Evolutionary conservation across 768 basidiomycete species (phyloP), one percentile per base, ranked within the genome.

Genomic region (Phlebiopsis gigantea): DNA sequence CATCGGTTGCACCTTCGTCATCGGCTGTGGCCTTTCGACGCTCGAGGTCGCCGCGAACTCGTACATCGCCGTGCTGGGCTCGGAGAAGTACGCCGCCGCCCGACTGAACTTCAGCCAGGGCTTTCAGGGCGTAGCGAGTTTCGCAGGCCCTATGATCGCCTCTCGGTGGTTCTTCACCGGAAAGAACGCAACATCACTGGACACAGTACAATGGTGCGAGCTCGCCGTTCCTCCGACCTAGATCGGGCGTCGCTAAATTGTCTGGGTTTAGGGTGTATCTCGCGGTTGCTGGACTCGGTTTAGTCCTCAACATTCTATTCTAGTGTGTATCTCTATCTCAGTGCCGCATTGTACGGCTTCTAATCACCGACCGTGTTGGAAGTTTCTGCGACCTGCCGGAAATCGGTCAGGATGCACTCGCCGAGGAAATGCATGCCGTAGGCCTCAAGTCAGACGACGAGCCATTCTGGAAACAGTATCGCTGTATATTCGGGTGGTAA

Each of bases 101-200:
- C 78, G 88, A 26, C 76, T 91, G 51, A 89, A 88, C 68, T 87
- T 90, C 68, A 86, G 85, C 58, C 89, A 90, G 71, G 85, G 85
- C 4, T 88, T 87, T 73, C 86, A 88, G 64, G 88, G 87, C 22
- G 74, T 90, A 43, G 87, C 88, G 0, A 81, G 82, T 3, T 88
- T 90, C 66, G 75, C 81, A 8, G 83, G 89, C 2, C 87, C 88
- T 19, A 77, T 89, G 61, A 90, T 90, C 62, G 87, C 86, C 22
- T 81, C 85, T 4, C 75, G 81, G 53, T 88, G 81, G 77, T 90
- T 90, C 73, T 88, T 90, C 76, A 73, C 71, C 1, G 88, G 82
- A 4, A 77, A 68, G 48, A 88, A 89, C 67, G 79, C 77, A 6
- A 79, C 71, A 24, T 75, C 76, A 44, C 76, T 89, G 26, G 82